Evolutionary conservation across 2,329 filamentous ascomycete genomes (phyloP).

Genomic region (Hymenoscyphus scutula): DNA sequence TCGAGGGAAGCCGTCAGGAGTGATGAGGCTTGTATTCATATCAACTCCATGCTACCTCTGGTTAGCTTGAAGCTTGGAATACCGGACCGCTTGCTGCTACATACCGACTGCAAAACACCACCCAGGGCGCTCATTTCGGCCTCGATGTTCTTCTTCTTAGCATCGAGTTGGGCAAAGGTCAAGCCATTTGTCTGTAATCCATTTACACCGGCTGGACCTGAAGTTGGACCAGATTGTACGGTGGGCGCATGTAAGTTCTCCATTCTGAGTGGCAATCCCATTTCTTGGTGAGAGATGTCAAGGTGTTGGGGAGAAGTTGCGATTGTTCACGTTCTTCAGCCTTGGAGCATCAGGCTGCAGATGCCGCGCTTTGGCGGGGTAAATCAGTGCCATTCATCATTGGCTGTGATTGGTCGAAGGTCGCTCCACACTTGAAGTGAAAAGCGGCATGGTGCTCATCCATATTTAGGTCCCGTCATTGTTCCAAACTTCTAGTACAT

Average conservation of each 20-base stretch:
- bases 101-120: constrained; percentile 82
- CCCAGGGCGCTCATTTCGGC: constrained; percentile 82
- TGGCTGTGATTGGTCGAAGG: neutral
- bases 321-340: constrained; percentile 16
- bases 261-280: constrained; percentile 46
- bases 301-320: neutral
- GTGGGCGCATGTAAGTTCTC: constrained; percentile 68
- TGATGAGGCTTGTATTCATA: constrained; percentile 86
- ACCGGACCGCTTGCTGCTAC: constrained; percentile 27
- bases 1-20: constrained; percentile 86
- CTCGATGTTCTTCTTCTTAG: constrained; percentile 81
- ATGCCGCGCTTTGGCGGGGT: constrained; percentile 24
- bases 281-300: constrained; percentile 17
- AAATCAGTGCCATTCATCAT: constrained; percentile 5
- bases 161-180: constrained; percentile 76
- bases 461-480: too few relatives aligned
- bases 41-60: constrained; percentile 74
- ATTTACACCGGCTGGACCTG: constrained; percentile 54
- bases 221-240: constrained; percentile 74
- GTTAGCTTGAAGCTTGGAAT: constrained; percentile 16
- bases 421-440: neutral
- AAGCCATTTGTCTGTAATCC: constrained; percentile 60
- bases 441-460: neutral
- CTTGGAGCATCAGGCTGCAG: constrained; percentile 25
- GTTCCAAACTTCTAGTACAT: too few relatives aligned